These are phyloP conservation scores for Tardiomyces depauwii DNA, from an alignment of 1,139 yeast genomes.

Conservation along the genomic window DNA sequence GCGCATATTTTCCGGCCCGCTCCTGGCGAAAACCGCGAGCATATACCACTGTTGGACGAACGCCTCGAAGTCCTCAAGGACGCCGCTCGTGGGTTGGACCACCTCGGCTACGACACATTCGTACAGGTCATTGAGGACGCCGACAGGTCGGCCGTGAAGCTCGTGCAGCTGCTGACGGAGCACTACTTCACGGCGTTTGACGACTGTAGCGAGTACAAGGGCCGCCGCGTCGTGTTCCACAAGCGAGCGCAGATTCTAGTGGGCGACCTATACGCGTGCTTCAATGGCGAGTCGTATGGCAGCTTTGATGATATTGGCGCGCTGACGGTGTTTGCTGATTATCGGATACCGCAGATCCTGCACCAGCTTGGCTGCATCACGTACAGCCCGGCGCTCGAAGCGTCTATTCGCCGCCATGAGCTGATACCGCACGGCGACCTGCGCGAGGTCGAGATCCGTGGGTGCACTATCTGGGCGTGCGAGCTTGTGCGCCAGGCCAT, in stretches of 20 bases:
- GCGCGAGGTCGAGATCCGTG: conserved; percentile 31
- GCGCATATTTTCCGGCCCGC: conserved; percentile 22
- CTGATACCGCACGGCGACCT: conserved; percentile 21
- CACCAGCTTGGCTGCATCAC: conserved; percentile 26
- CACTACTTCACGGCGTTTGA: conserved; percentile 23
- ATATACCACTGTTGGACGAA: conserved; percentile 26
- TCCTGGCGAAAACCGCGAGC: conserved; percentile 16
- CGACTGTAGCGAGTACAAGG: conserved; percentile 22
- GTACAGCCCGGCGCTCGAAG: conserved; percentile 21
- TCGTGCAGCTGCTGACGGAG: conserved; percentile 20
- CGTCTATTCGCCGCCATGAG: conserved; percentile 12
- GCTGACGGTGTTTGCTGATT: conserved; percentile 37
- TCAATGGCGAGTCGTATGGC: conserved; percentile 27
- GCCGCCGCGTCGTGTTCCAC: conserved; percentile 20
- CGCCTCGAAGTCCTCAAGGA: conserved; percentile 26
- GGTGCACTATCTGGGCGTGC: conserved; percentile 32
- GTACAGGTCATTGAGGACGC: conserved; percentile 18
- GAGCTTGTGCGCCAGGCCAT: conserved; percentile 24
- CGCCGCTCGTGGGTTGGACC: conserved; percentile 23
- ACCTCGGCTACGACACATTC: conserved; percentile 10
- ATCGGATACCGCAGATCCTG: conserved; percentile 34
- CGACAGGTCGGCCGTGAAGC: conserved; percentile 21
- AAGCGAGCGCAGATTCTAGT: conserved; percentile 34
- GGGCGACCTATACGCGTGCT: conserved; percentile 35
- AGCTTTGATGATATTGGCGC: conserved; percentile 27